A percentile compares a stretch with the other conserved stretches of the same genome.
phyloP scores from a whole-genome alignment of 148 eudicot genomes.

The Persicaria tinctoria region DNA sequence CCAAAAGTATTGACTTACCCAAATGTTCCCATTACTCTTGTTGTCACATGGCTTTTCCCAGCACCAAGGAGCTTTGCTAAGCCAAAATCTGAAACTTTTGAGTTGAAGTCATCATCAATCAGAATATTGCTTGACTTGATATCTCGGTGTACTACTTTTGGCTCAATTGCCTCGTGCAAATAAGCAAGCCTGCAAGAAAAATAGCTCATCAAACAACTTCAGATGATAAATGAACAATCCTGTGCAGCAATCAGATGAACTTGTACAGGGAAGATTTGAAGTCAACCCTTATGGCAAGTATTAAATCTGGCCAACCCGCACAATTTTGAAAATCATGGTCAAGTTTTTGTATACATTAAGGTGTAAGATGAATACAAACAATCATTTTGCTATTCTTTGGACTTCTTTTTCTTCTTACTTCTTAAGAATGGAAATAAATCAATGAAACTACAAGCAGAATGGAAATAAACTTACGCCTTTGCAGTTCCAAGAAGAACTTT shows the following conservation, averaged over 20 bases:
- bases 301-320: too few relatives aligned
- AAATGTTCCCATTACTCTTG: conserved; percentile 80
- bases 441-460: not conserved
- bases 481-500: conserved; percentile 66
- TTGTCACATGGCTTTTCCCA: conserved; percentile 69
- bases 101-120: conserved; percentile 52
- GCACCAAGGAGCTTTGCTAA: conserved; percentile 71
- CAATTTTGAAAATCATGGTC: too few relatives aligned
- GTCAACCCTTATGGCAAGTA: too few relatives aligned
- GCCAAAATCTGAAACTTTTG: conserved; percentile 79
- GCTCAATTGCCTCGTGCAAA: conserved; percentile 74
- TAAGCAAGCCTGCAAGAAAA: conserved; percentile 55
- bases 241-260: too few relatives aligned
- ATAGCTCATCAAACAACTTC: not conserved
- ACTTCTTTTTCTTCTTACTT: too few relatives aligned
- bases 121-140: conserved; percentile 75
- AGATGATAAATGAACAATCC: not conserved
- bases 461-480: conserved; percentile 49
- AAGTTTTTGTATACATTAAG: too few relatives aligned
- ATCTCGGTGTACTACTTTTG: conserved; percentile 78
- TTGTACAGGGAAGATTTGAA: too few relatives aligned
- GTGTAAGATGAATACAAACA: too few relatives aligned
- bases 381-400: too few relatives aligned
- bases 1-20: conserved; percentile 32
- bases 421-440: not conserved